phyloP scores from a whole-genome alignment of 352 stramenopile species.

The Peronosclerospora sorghi region DNA sequence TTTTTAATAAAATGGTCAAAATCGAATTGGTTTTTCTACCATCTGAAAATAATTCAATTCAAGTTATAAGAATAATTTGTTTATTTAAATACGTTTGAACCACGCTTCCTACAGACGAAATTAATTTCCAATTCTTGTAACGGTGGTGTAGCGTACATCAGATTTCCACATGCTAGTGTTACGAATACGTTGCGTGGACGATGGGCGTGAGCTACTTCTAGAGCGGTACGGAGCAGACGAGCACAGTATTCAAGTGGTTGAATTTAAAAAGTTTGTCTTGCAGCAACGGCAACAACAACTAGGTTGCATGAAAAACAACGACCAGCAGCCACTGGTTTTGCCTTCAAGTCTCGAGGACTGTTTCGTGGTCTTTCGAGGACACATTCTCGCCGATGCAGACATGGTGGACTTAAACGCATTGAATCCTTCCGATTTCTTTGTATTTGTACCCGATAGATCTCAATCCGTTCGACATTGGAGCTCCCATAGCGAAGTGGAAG shows the following conservation, averaged over 20 bases:
- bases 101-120: too few relatives aligned
- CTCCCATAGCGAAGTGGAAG: conserved; percentile 8
- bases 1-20: too few relatives aligned
- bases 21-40: too few relatives aligned
- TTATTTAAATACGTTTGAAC: too few relatives aligned
- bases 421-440: conserved; percentile 41
- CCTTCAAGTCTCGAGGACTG: conserved; percentile 12
- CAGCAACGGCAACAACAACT: conserved; percentile 18
- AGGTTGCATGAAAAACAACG: conserved; percentile 1
- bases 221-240: conserved; percentile 26
- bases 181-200: conserved; percentile 42
- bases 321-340: not conserved
- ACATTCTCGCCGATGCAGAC: conserved; percentile 49
- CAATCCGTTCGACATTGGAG: not conserved
- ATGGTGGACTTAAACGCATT: conserved; percentile 47
- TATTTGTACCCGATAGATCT: conserved; percentile 34
- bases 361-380: conserved; percentile 43
- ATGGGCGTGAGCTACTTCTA: conserved; percentile 43
- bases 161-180: conserved; percentile 17
- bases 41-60: too few relatives aligned
- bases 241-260: conserved; percentile 29
- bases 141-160: too few relatives aligned
- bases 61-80: too few relatives aligned
- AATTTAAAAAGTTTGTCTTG: conserved; percentile 40
- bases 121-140: too few relatives aligned